phyloP scores from a whole-genome alignment of 2,329 filamentous ascomycete genomes.

The Colletotrichum sansevieriae region DNA sequence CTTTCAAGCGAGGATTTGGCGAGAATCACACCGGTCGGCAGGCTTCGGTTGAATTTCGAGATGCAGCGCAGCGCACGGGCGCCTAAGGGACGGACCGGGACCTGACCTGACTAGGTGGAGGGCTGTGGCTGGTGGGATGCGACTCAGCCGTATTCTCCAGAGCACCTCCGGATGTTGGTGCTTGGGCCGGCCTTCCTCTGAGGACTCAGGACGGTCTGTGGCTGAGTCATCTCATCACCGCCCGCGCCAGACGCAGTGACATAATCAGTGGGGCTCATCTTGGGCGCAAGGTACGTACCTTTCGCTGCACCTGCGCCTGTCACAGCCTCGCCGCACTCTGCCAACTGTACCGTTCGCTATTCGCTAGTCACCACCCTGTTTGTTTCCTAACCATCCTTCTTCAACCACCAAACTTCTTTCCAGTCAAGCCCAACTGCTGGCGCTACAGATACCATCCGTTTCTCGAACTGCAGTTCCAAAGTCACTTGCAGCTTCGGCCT shows the following conservation, averaged over 20 bases:
- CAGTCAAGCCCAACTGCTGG: conserved; percentile 12
- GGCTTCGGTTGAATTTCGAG: conserved; percentile 39
- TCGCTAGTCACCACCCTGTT: not conserved
- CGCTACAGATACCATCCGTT: not conserved
- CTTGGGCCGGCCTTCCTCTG: not conserved
- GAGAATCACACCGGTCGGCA: conserved; percentile 1
- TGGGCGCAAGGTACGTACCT: conserved; percentile 12
- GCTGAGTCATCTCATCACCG: not conserved
- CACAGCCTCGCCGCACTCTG: conserved; percentile 38
- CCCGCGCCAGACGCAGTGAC: conserved; percentile 12
- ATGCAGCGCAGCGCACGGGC: conserved; percentile 32
- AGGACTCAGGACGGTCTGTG: not conserved
- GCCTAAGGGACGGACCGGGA: conserved; percentile 19
- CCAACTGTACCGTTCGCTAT: conserved; percentile 10
- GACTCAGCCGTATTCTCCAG: conserved; percentile 17
- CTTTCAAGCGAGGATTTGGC: not conserved
- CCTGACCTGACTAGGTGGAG: not conserved
- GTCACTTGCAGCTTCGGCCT: conserved; percentile 1
- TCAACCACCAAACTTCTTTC: conserved; percentile 14
- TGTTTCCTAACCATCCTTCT: conserved; percentile 8
- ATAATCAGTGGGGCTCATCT: conserved; percentile 24
- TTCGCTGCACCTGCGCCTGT: conserved; percentile 6
- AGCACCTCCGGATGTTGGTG: not conserved
- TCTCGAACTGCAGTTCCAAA: not conserved
- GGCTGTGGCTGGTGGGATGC: not conserved